Evolutionary conservation across 2,329 filamentous ascomycete genomes (phyloP).

Genomic region (Cladosporium cucumerinum): DNA sequence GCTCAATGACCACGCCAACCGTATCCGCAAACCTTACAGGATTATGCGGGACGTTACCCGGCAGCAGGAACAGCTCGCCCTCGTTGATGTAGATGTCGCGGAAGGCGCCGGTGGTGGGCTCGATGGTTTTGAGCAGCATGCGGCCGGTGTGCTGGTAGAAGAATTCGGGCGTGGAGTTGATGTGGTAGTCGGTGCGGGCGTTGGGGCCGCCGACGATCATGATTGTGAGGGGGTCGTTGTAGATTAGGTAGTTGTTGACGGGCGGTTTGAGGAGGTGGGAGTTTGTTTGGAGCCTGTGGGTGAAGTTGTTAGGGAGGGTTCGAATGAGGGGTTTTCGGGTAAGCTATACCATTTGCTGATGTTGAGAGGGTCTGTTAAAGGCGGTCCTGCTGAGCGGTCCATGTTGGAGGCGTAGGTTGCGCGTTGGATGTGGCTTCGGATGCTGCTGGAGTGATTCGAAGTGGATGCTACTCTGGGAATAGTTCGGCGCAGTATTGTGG

Average conservation of each 20-base stretch:
- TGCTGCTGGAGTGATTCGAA: neutral
- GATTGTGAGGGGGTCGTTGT: slow-evolving; percentile 77
- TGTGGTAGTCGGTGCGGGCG: slow-evolving; percentile 94
- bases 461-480: slow-evolving; percentile 1
- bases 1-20: slow-evolving; percentile 90
- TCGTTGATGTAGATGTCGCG: slow-evolving; percentile 85
- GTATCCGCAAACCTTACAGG: slow-evolving; percentile 90
- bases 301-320: neutral
- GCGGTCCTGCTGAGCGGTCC: slow-evolving; percentile 16
- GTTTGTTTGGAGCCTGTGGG: slow-evolving; percentile 83
- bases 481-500: slow-evolving; percentile 5
- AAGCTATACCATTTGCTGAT: slow-evolving; percentile 42
- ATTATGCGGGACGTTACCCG: slow-evolving; percentile 93
- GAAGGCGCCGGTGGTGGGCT: slow-evolving; percentile 60
- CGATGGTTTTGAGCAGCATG: slow-evolving; percentile 91
- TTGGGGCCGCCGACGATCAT: slow-evolving; percentile 98
- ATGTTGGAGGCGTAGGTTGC: slow-evolving; percentile 15
- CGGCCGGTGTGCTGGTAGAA: slow-evolving; percentile 95
- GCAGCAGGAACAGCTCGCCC: slow-evolving; percentile 90
- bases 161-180: slow-evolving; percentile 94
- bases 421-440: slow-evolving; percentile 12
- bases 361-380: slow-evolving; percentile 37
- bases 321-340: slow-evolving; percentile 16
- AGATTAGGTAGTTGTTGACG: slow-evolving; percentile 96
- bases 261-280: slow-evolving; percentile 89